phyloP scores from a whole-genome alignment of 345 rosid genomes.

The Microthlaspi erraticum region DNA sequence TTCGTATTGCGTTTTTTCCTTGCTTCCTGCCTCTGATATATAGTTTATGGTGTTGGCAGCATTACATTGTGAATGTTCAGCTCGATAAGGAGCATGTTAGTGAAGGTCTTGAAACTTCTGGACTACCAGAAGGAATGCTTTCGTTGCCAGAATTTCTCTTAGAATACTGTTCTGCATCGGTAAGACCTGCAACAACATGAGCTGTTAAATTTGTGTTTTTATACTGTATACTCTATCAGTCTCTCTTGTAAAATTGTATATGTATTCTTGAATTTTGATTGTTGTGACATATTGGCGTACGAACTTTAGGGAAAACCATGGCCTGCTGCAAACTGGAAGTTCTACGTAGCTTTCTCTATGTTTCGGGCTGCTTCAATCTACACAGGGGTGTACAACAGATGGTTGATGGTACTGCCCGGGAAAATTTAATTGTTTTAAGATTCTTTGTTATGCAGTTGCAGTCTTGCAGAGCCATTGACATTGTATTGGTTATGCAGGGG shows the following conservation, averaged over 20 bases:
- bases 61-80: conserved; percentile 53
- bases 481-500: conserved; percentile 61
- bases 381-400: conserved; percentile 80
- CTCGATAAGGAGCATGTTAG: conserved; percentile 42
- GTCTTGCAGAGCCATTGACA: conserved; percentile 6
- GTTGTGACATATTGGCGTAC: conserved; percentile 24
- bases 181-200: conserved; percentile 46
- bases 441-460: conserved; percentile 4
- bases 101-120: conserved; percentile 66
- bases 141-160: conserved; percentile 79
- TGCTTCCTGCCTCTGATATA: conserved; percentile 31
- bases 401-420: conserved; percentile 72
- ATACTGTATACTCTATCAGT: background rate
- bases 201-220: background rate
- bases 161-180: conserved; percentile 80
- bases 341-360: conserved; percentile 86
- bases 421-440: background rate
- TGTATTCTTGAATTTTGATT: background rate
- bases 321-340: conserved; percentile 92
- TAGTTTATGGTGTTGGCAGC: conserved; percentile 54
- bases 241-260: background rate
- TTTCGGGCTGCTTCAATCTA: conserved; percentile 87
- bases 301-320: conserved; percentile 75
- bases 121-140: conserved; percentile 87
- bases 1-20: background rate